These are phyloP conservation scores for Penicillium sp. DNA, from an alignment of 2,329 filamentous ascomycete genomes.

Conservation along the genomic window DNA sequence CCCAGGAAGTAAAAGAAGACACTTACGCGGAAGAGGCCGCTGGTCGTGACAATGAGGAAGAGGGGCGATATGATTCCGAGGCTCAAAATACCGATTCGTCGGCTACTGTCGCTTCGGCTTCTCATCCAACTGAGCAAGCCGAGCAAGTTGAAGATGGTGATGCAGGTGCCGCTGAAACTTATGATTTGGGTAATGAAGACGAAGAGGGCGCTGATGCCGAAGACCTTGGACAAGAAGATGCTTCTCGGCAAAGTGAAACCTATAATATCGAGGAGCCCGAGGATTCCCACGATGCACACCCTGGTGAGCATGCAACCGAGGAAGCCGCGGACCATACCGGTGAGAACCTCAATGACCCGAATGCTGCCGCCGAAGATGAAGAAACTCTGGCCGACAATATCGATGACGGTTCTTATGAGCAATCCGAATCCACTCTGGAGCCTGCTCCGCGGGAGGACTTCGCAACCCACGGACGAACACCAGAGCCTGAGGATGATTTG, in stretches of 20 bases:
- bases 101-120: constrained; percentile 25
- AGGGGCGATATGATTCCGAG: constrained; percentile 29
- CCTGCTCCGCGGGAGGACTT: constrained; percentile 6
- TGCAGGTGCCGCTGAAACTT: constrained; percentile 6
- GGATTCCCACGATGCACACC: constrained; percentile 7
- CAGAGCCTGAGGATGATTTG: constrained; percentile 28
- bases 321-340: constrained; percentile 10
- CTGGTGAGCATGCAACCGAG: constrained; percentile 11
- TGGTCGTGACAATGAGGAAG: constrained; percentile 8
- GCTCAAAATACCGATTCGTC: constrained; percentile 31
- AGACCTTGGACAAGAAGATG: constrained; percentile 14
- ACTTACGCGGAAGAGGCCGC: constrained; percentile 11
- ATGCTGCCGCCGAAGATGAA: constrained; percentile 12
- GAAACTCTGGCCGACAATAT: constrained; percentile 6
- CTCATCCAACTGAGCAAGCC: constrained; percentile 13
- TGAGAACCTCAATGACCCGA: constrained; percentile 6
- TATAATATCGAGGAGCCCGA: constrained; percentile 11
- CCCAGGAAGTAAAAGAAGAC: constrained; percentile 16
- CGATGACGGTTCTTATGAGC: constrained; percentile 12
- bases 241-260: constrained; percentile 11
- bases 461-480: constrained; percentile 13
- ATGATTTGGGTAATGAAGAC: constrained; percentile 8
- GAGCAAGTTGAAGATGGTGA: constrained; percentile 16
- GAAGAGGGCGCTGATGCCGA: constrained; percentile 12
- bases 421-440: constrained; percentile 22